Evolutionary conservation across 106 monocot genomes (phyloP), one percentile per base, ranked within the genome.

Genomic region (Dendrobium officinale): DNA sequence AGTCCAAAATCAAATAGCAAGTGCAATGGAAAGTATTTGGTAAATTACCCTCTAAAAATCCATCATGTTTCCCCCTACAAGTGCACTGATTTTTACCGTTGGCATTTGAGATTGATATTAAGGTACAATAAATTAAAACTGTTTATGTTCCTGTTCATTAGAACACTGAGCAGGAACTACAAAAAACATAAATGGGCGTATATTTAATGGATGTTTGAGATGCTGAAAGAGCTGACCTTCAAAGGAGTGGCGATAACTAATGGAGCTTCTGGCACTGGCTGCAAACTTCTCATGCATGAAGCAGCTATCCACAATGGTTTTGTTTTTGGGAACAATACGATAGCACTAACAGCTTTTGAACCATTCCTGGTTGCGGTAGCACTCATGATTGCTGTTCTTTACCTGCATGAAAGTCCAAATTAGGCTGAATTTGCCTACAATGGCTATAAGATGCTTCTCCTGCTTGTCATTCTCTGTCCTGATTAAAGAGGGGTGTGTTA

Each of bases 311-410:
- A 96, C 91, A 16, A 96, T 96, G 74, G 93, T 93, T 77, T 92
- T 88, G 9, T 96, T 90, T 75, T 86, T 92, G 49, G 82, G 90
- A 33, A 96, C 91, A 42, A 96, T 90, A 73, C 88, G 92, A 87
- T 96, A 93, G 81, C 96, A 96, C 82, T 96, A 96, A 80, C 96
- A 93, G 73, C 90, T 96, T 85, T 96, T 96, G n/a, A 96, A 79
- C 2, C 96, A 93, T 78, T 93, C 88, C 80, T 92, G 96, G 77
- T 92, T 82, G 17, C 79, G 81, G 78, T 96, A 96, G 83, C 96
- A 93, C 10, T 91, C 93, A 26, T 93, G 96, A 42, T 79, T 84
- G 87, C 89, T 93, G 84, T 93, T 85, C 82, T 90, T 96, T 79
- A 93, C 96, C 75, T 96, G 93, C 77, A 86, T 79, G 85, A 96